phyloP scores from a whole-genome alignment of 2,329 filamentous ascomycete genomes.

The Clonostachys rhizophaga region DNA sequence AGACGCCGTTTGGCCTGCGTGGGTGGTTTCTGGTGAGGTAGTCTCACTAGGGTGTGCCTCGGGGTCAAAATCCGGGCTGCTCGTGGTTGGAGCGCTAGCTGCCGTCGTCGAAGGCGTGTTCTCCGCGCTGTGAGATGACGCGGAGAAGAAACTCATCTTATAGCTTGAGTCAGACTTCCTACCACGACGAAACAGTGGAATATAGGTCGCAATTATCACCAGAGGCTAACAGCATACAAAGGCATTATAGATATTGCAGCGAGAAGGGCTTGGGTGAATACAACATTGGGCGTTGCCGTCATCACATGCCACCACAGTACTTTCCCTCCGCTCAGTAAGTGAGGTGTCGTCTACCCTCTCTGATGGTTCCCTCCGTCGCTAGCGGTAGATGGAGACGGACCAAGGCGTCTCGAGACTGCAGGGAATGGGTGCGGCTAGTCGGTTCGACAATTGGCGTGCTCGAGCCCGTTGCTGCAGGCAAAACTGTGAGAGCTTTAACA shows the following conservation, averaged over 20 bases:
- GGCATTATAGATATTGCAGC: not conserved
- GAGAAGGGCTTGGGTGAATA: not conserved
- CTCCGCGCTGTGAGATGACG: not conserved
- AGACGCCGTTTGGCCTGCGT: conserved; percentile 3
- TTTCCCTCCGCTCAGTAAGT: no score
- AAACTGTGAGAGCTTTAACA: no score
- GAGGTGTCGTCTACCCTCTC: no score
- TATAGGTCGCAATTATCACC: not conserved
- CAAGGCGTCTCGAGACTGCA: no score
- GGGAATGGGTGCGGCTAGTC: no score
- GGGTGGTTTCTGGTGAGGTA: not conserved
- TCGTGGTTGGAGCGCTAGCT: no score
- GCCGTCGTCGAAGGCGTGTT: no score
- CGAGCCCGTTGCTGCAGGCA: no score
- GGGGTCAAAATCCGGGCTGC: not conserved
- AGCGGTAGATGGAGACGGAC: no score
- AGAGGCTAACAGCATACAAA: not conserved
- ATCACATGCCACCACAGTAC: no score
- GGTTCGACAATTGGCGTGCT: no score
- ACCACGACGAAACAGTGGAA: not conserved
- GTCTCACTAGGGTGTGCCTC: not conserved
- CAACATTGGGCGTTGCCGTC: not conserved
- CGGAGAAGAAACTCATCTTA: conserved; percentile 1
- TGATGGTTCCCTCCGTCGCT: no score
- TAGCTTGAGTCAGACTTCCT: not conserved